phyloP scores from a whole-genome alignment of 2,329 filamentous ascomycete species.

The Colletotrichum navitas region DNA sequence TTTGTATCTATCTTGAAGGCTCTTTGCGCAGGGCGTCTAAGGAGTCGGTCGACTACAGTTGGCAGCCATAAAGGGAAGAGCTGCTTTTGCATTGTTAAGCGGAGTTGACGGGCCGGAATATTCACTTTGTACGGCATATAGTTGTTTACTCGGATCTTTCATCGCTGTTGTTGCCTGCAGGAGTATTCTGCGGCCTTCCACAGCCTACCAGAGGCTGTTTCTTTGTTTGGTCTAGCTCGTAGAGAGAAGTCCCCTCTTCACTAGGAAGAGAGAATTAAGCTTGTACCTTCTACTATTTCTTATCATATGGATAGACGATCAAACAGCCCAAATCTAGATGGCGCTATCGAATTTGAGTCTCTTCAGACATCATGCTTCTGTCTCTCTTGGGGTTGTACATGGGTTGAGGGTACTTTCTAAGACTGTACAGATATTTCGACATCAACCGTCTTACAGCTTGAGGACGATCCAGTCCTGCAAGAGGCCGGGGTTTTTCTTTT shows the following conservation, averaged over 20 bases:
- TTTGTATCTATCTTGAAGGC: constrained; percentile 19
- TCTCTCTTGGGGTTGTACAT: neutral
- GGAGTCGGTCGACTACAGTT: constrained; percentile 5
- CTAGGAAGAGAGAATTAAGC: no score
- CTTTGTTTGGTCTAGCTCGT: no score
- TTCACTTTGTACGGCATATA: constrained; percentile 31
- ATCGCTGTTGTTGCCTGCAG: no score
- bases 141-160: no score
- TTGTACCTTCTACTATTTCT: no score
- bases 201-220: no score
- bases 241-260: no score
- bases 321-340: constrained; percentile 38
- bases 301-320: constrained; percentile 20
- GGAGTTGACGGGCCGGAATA: constrained; percentile 27
- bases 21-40: constrained; percentile 22
- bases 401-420: neutral
- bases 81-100: constrained; percentile 35
- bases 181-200: no score
- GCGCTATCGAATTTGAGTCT: constrained; percentile 40
- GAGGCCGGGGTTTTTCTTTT: constrained; percentile 56
- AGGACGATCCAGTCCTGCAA: constrained; percentile 64
- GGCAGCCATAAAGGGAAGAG: constrained; percentile 18
- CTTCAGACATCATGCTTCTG: neutral
- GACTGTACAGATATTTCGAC: neutral
- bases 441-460: constrained; percentile 50